Base-by-base conservation (phyloP, 1,284 basidiomycete genomes). In the Ustilago sp. region DNA sequence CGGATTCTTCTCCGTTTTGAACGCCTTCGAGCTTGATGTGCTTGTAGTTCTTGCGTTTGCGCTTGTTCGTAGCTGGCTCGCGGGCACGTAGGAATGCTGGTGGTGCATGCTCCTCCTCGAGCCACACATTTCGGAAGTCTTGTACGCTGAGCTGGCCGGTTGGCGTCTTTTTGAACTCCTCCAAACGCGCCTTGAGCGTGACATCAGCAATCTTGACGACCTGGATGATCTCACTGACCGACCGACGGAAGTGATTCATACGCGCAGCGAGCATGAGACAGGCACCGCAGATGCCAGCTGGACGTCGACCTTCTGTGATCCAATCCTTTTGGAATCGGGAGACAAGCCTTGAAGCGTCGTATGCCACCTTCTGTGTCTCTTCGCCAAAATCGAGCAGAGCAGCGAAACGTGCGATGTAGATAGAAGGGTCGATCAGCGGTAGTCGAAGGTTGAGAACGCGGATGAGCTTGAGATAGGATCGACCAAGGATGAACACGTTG, bases 131-230 rank as follows among this genome's bases (percentile, higher is more conserved):
- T 59, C 95, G 89, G 85, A 98, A 99, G 86, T 99, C 94, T 28
- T 92, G 91, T 48, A 99, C 89, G 0, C 94, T 95, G 82, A 98
- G 88, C 53, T 90, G 89, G 7, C 93, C 94, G 81, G 92, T 94
- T 0, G 92, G 91, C 2, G 95, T 98, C 79, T 90, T 90, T 82
- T 92, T 93, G 88, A 99, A 99, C 87, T 99, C 97, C 31, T 95
- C 93, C n/a, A 99, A 88, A 17, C 97, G 90, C 87, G 96, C 96
- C 87, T 92, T 92, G 62, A 99, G 88, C 3, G 97, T 99, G 8
- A 92, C 92, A 79, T 98, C 95, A 32, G 95, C 94, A 76, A 98
- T 98, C 88, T 99, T 99, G 80, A 99, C 97, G 8, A 99, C 95
- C 50, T 87, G 86, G 12, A 98, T 95, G 59, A 99, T 92, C 87